Conservation (phyloP, 2,329 filamentous ascomycete species). For the Pseudogymnoascus sp. region DNA sequence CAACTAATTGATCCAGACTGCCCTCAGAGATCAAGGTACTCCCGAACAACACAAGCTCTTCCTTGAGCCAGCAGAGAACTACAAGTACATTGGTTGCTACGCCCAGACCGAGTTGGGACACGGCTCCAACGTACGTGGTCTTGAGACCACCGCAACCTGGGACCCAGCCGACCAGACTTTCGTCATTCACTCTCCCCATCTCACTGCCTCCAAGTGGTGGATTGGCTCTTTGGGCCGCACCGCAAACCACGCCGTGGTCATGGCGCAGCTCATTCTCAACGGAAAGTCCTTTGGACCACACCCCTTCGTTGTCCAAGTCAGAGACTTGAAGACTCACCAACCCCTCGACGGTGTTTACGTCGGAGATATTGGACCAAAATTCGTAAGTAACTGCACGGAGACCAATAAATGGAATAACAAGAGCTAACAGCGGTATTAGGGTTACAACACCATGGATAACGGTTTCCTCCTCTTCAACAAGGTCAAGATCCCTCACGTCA, state of each 20-base stretch:
- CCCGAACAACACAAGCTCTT: constrained; percentile 67
- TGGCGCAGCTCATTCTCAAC: constrained; percentile 64
- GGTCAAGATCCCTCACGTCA: constrained; percentile 64
- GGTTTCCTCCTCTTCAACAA: constrained; percentile 72
- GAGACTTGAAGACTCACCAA: constrained; percentile 61
- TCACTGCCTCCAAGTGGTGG: constrained; percentile 80
- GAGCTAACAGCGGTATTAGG: background rate
- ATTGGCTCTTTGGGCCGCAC: constrained; percentile 69
- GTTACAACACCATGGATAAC: constrained; percentile 77
- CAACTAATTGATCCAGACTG: constrained; percentile 39
- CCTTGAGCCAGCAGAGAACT: constrained; percentile 58
- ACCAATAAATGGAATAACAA: background rate
- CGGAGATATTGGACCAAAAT: constrained; percentile 75
- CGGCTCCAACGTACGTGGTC: constrained; percentile 65
- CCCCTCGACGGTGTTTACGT: constrained; percentile 63
- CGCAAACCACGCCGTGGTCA: constrained; percentile 70
- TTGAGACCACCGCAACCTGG: constrained; percentile 47
- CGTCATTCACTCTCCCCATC: constrained; percentile 61
- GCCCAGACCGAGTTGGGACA: constrained; percentile 76
- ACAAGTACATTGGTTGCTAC: constrained; percentile 70
- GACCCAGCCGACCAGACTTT: constrained; percentile 67
- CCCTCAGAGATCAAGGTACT: constrained; percentile 62
- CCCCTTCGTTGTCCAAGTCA: constrained; percentile 69
- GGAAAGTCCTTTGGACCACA: constrained; percentile 67
- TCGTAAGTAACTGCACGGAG: constrained; percentile 32